Evolutionary conservation across 257 asterid species (phyloP), one percentile per base, ranked within the genome.

Genomic region (Rehmannia glutinosa): DNA sequence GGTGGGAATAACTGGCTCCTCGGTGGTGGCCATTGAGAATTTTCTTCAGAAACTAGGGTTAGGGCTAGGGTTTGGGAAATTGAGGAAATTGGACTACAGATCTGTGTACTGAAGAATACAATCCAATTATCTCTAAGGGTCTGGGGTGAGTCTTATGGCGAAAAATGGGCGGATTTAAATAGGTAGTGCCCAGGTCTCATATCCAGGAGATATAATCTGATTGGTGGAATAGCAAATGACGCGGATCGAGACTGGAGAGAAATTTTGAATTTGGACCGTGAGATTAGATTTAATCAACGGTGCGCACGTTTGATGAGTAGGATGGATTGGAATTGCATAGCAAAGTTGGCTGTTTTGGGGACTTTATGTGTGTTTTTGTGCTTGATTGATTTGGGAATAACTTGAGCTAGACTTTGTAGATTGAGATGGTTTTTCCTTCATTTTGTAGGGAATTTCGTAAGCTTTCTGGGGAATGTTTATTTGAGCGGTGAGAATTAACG

Each of bases 281-380:
- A 30, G 98, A 92, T 89, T 24, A 1, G 39, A 21, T 42, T 13
- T 73, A 57, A 92, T 89, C 96, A 47, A 87, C 91, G 96, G 96
- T 19, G 25, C 6, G 33, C 46, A 15, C 64, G 4, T 8, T 4
- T 16, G 61, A 62, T 66, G 82, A 62, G 71, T 59, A 70, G 68
- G 82, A 62, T 69, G 74, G 81, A 73, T 81, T 75, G 81, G 78
- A 66, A 64, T 71, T 28, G 15, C 64, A 63, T 15, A 46, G 15
- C 28, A 30, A 32, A n/a, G n/a, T 28, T 70, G 59, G 78, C 51
- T 62, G 28, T 30, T 79, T 62, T 24, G n/a, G n/a, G n/a, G n/a
- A n/a, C n/a, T n/a, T n/a, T n/a, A n/a, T n/a, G 81, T 92, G 98
- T 92, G 96, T 80, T 92, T 92, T 78, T 87, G 20, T 75, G 86